Base-by-base conservation (phyloP, 192 early-diverging fungal genomes). In the Mortierella claussenii region DNA sequence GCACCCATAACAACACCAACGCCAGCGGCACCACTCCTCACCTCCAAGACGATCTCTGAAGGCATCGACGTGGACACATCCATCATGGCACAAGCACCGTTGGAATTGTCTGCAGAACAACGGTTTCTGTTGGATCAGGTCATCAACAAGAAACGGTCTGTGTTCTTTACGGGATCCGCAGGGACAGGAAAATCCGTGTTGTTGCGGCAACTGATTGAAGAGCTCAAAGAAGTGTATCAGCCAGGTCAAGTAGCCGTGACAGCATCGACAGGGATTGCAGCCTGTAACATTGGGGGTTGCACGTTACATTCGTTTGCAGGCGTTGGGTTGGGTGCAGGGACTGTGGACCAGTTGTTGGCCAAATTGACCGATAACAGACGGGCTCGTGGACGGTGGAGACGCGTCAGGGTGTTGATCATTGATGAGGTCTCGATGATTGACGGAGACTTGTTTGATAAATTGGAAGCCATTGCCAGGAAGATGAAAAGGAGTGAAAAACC, bases 381-480 rank as follows among this genome's bases (percentile, higher is more conserved):
- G 0, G 86, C 84, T 0, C 23, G 53, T 12, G 52, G 55, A 15
- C 81, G 93, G 48, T 94, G 93, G 93, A 66, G 18, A 33, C 50
- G 63, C 10, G 81, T 83, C 3, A 78, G 83, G 28, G 89, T 91
- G 10, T 71, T 94, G 42, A 86, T 94, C 34, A 89, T 94, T 60
- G 93, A 94, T 66, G 93, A 94, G 80, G 86, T 88, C 24, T 93
- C 91, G 3, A 94, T 94, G 92, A 65, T 94, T 12, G 92, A 94
- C 44, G 89, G 75, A 4, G 82, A 67, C 0, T 64, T 92, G 20
- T 92, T 94, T 68, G 91, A 92, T 26, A 90, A 91, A 4, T 63
- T 94, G 2, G 90, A 94, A 67, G 46, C 54, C n/a, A 85, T 92
- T 69, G 92, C 91, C 9, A 71, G 88, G 23, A 52, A 43, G 20